phyloP scores from a whole-genome alignment of 495 filamentous ascomycete species.

The Achaetomiella virescens region DNA sequence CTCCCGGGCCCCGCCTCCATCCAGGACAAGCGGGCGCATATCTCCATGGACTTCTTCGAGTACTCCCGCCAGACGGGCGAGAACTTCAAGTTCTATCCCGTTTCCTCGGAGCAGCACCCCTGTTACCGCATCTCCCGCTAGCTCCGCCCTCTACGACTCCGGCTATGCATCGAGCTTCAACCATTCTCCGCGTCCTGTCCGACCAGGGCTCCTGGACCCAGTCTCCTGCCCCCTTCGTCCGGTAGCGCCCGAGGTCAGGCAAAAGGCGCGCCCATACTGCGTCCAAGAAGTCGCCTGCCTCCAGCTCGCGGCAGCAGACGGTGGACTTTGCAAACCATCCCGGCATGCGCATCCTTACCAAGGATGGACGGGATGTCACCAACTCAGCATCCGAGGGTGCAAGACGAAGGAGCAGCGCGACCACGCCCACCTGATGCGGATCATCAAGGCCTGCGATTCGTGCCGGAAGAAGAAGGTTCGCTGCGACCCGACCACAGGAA shows the following conservation, averaged over 20 bases:
- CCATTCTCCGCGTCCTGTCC: conserved; percentile 38
- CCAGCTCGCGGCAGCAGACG: conserved; percentile 24
- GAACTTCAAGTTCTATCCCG: conserved; percentile 47
- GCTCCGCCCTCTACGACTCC: conserved; percentile 35
- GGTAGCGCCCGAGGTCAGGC: conserved; percentile 14
- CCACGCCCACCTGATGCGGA: conserved; percentile 52
- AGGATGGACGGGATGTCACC: conserved; percentile 51
- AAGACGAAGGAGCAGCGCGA: conserved; percentile 58
- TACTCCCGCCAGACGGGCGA: conserved; percentile 38
- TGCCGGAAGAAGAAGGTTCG: conserved; percentile 52
- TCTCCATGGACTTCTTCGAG: conserved; percentile 51
- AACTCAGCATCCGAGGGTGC: conserved; percentile 49
- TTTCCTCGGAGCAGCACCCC: conserved; percentile 31
- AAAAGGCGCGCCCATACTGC: conserved; percentile 13
- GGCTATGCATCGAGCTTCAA: conserved; percentile 40
- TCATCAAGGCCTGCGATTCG: conserved; percentile 52
- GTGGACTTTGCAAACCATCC: conserved; percentile 44
- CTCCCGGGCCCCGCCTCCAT: conserved; percentile 44
- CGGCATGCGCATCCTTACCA: conserved; percentile 55
- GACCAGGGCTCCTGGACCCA: conserved; percentile 36
- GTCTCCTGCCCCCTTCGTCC: conserved; percentile 21
- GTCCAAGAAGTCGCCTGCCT: conserved; percentile 21
- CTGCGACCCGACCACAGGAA: conserved; percentile 48
- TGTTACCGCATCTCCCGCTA: conserved; percentile 33
- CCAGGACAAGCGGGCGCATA: conserved; percentile 46